Evolutionary conservation across 805 yeast genomes (phyloP).

Genomic region (Cyberlindnera subsufficiens): DNA sequence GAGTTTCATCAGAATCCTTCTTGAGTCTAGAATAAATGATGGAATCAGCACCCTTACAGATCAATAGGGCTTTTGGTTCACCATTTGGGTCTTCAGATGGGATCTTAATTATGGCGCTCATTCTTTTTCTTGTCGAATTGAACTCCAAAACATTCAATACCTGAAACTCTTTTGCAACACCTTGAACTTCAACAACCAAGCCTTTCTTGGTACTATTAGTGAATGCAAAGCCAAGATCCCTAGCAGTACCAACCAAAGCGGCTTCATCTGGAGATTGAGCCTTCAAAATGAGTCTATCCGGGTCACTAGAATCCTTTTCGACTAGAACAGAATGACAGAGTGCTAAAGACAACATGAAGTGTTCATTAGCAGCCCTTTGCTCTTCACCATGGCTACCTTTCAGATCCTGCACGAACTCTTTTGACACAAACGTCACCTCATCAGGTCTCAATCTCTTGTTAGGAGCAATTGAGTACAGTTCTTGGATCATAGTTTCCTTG

Average conservation of each 20-base stretch:
- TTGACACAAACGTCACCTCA: conserved; percentile 66
- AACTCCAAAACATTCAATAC: conserved; percentile 68
- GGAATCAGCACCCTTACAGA: conserved; percentile 85
- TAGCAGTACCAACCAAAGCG: conserved; percentile 76
- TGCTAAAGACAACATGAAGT: conserved; percentile 71
- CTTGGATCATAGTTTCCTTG: conserved; percentile 50
- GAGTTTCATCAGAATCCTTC: conserved; percentile 36
- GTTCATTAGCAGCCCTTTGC: conserved; percentile 59
- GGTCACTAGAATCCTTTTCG: conserved; percentile 57
- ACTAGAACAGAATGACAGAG: conserved; percentile 75
- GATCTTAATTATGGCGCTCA: conserved; percentile 75
- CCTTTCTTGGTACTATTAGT: conserved; percentile 64
- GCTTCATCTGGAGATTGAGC: conserved; percentile 90
- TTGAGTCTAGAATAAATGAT: conserved; percentile 64
- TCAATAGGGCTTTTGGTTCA: conserved; percentile 48
- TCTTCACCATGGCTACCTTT: conserved; percentile 41
- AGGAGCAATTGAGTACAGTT: conserved; percentile 31
- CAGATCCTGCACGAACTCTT: conserved; percentile 58
- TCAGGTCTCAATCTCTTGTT: conserved; percentile 42
- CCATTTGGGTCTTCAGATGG: conserved; percentile 38
- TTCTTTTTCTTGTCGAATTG: conserved; percentile 81
- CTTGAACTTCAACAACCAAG: conserved; percentile 60
- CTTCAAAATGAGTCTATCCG: conserved; percentile 49
- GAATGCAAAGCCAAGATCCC: conserved; percentile 70
- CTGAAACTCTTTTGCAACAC: conserved; percentile 64